Base-by-base conservation (phyloP, 176 grass and related monocot genomes). In the Oryza australiensis region DNA sequence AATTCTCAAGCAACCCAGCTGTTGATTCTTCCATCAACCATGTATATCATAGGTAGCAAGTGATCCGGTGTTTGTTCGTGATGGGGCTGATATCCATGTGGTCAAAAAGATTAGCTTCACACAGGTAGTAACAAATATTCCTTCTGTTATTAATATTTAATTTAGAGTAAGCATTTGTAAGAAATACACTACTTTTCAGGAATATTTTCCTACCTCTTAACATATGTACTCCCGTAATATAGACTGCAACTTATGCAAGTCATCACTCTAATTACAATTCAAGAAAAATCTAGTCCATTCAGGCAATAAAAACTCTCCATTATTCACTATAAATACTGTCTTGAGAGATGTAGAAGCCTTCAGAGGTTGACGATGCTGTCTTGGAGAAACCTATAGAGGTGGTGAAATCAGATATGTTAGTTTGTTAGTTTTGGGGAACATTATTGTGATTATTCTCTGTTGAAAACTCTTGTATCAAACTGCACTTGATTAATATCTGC, bases 81-180 rank as follows among this genome's bases (percentile, higher is more conserved):
- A 98, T 87, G 95, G 95, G 82, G 72, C 92, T 86, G 92, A 98
- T 55, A 81, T 98, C 26, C 86, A 98, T 80, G 90, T 98, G 10
- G 90, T 94, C 32, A 79, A 88, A 65, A 83, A 65, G 43, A 94
- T 98, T 93, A 91, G 82, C 83, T 94, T 98, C 78, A 98, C 92
- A 76, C 84, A 98, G 92, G 93, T 82, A 88, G 77, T 87, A 63
- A 23, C 67, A 83, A 30, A 9, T 75, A 72, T n/a, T 66, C 33
- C 72, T 85, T 79, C 26, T 71, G 27, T 18, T 77, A 26, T 71
- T 77, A 62, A 43, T 75, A 48, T 64, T 71, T 77, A 49, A 43
- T 75, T 38, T 64, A 32, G 64, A 38, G 28, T 48, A 79, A 49
- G 18, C 29, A 71, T 81, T 49, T 46, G 64, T 75, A 69, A 82